phyloP scores from a whole-genome alignment of 306 rosid species.

The Citrullus colocynthis region DNA sequence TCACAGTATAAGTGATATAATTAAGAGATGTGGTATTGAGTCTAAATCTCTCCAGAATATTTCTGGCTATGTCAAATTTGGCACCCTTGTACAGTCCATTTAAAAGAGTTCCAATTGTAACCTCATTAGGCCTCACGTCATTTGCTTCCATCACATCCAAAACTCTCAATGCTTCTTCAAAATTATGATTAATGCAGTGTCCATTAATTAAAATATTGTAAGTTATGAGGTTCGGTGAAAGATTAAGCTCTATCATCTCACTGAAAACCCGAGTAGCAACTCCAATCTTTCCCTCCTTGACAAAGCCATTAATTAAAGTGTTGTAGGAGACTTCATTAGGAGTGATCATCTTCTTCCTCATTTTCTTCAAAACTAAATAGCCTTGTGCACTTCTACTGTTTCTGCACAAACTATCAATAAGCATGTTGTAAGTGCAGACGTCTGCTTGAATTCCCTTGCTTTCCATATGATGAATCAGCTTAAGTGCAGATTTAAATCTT shows the following conservation, averaged over 20 bases:
- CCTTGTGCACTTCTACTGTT: conserved; percentile 51
- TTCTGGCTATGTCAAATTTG: conserved; percentile 34
- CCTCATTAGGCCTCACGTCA: conserved; percentile 49
- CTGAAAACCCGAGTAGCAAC: conserved; percentile 53
- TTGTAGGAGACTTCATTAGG: conserved; percentile 57
- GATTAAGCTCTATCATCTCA: conserved; percentile 38
- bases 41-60: conserved; percentile 42
- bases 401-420: conserved; percentile 54
- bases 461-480: conserved; percentile 53
- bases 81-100: conserved; percentile 47
- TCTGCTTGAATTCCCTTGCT: conserved; percentile 56
- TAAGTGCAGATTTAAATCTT: conserved; percentile 39
- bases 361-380: conserved; percentile 52
- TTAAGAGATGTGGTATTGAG: conserved; percentile 23
- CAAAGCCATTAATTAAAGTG: conserved; percentile 62
- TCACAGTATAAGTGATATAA: conserved; percentile 33
- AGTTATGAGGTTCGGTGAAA: conserved; percentile 39
- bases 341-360: conserved; percentile 50
- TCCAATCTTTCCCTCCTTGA: conserved; percentile 56
- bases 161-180: conserved; percentile 45
- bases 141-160: conserved; percentile 40
- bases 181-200: conserved; percentile 29
- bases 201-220: conserved; percentile 54
- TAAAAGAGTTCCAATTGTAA: conserved; percentile 44
- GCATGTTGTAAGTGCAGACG: conserved; percentile 64